A percentile compares a stretch with the other conserved stretches of the same genome.
These are phyloP conservation scores for Neohortaea acidophila DNA, from an alignment of 495 filamentous ascomycete species.

Conservation along the genomic window DNA sequence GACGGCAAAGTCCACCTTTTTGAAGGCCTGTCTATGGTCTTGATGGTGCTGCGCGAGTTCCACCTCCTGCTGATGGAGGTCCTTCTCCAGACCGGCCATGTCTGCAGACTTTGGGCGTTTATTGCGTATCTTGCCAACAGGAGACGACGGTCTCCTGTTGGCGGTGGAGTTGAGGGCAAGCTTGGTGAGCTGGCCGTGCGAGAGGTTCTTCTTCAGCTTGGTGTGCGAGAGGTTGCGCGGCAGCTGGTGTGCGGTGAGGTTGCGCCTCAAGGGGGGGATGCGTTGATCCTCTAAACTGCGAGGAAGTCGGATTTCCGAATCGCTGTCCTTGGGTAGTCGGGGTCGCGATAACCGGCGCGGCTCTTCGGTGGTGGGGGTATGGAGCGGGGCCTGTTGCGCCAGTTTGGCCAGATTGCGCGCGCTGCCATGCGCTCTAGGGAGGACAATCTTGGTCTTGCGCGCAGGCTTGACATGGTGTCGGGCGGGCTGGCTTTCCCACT, in stretches of 20 bases:
- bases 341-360: constrained; percentile 1
- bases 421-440: constrained; percentile 15
- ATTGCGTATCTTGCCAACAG: constrained; percentile 8
- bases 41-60: constrained; percentile 9
- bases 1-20: constrained; percentile 22
- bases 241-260: constrained; percentile 12
- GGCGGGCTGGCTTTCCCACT: constrained; percentile 13
- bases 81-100: constrained; percentile 4
- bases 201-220: constrained; percentile 26
- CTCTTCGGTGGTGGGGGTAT: constrained; percentile 2
- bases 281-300: constrained; percentile 9
- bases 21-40: constrained; percentile 10
- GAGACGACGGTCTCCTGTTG: constrained; percentile 5
- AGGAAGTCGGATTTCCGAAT: constrained; percentile 16
- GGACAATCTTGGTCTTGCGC: constrained; percentile 11
- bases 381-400: constrained; percentile 1
- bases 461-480: constrained; percentile 10
- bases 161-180: constrained; percentile 1
- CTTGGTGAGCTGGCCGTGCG: constrained; percentile 23
- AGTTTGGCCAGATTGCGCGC: constrained; percentile 15
- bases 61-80: constrained; percentile 18
- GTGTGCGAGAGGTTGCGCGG: constrained; percentile 16
- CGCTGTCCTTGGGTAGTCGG: constrained; percentile 9
- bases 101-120: constrained; percentile 13
- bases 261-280: constrained; percentile 8